Evolutionary conservation across 352 stramenopile genomes (phyloP), one percentile per base, ranked within the genome.

Genomic region (Lagenidium giganteum): DNA sequence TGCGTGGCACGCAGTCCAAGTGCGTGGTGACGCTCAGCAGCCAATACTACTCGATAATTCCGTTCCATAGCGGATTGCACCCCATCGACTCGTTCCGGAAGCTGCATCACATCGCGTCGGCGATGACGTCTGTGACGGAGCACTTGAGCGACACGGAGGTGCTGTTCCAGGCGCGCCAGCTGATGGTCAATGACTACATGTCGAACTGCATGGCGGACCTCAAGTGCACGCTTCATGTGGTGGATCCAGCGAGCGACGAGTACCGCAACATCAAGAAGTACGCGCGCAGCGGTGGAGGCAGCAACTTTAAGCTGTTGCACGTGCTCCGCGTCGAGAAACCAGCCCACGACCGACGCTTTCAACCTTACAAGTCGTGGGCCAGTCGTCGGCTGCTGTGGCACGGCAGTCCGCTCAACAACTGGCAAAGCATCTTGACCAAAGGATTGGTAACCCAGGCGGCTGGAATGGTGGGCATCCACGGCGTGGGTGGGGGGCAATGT

Each of bases 321-420:
- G 71, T 87, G 26, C 83, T 87, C 57, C 66, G 69, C 14, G 60
- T 85, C n/a, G 51, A 76, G 25, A 83, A 83, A 26, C 43, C 36
- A 20, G 55, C 66, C 22, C 69, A 85, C 31, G 53, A 68, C 21
- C 50, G 50, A 29, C 75, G 70, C 8, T 88, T 84, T 48, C 61
- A 59, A 37, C 54, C 70, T 17, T 85, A 77, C 43, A 42, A 59
- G 17, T 53, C 32, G 9, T 70, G 73, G 22, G 26, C 53, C 21
- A 88, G 86, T 51, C 72, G 76, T 47, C 64, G 61, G 51, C 65
- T 95, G 42, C 46, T 95, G 29, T 96, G 85, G 85, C 85, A 96
- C 31, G 85, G 83, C n/a, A 94, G 74, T 32, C 63, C 76, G 26
- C 54, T 93, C 48, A 66, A 58, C 45, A 96, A 96, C 50, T 93